Conservation (phyloP, 306 rosid genomes). For the Boehmeria nivea region DNA sequence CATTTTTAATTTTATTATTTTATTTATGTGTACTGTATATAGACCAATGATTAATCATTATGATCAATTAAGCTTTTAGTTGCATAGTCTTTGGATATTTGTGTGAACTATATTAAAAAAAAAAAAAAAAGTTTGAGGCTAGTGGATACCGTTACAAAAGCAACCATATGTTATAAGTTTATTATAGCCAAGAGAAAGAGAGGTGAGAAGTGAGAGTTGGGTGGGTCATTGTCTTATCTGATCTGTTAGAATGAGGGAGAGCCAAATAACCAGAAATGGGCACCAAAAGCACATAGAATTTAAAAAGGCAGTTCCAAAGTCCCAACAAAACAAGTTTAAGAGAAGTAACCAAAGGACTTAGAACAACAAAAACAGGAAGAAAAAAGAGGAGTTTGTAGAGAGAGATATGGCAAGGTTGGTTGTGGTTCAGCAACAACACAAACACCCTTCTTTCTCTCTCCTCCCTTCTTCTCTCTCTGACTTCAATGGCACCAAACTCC, state of each 20-base stretch:
- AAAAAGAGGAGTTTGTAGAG: conserved; percentile 7
- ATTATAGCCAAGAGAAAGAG: conserved; percentile 9
- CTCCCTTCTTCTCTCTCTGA: conserved; percentile 85
- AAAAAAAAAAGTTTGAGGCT: no score
- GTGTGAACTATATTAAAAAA: no score
- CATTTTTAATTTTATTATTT: no score
- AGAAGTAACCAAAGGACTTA: conserved; percentile 22
- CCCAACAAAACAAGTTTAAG: conserved; percentile 5
- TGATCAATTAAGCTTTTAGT: no score
- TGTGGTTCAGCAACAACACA: conserved; percentile 63
- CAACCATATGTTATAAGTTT: no score
- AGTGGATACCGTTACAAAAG: not conserved
- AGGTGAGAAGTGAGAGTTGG: conserved; percentile 27
- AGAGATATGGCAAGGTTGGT: conserved; percentile 68
- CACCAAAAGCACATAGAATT: conserved; percentile 13
- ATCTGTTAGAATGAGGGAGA: conserved; percentile 26
- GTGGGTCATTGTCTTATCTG: conserved; percentile 68
- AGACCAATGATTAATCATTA: no score
- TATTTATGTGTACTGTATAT: no score
- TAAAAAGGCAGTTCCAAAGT: conserved; percentile 9
- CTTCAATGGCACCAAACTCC: conserved; percentile 70
- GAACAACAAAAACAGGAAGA: conserved; percentile 8
- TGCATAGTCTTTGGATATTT: no score
- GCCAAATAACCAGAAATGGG: conserved; percentile 12
- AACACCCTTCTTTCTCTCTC: conserved; percentile 58